Percentiles rank a stretch among this genome's conserved stretches.
These are phyloP conservation scores for Dovyalis caffra DNA, from an alignment of 345 rosid species.

Conservation along the genomic window DNA sequence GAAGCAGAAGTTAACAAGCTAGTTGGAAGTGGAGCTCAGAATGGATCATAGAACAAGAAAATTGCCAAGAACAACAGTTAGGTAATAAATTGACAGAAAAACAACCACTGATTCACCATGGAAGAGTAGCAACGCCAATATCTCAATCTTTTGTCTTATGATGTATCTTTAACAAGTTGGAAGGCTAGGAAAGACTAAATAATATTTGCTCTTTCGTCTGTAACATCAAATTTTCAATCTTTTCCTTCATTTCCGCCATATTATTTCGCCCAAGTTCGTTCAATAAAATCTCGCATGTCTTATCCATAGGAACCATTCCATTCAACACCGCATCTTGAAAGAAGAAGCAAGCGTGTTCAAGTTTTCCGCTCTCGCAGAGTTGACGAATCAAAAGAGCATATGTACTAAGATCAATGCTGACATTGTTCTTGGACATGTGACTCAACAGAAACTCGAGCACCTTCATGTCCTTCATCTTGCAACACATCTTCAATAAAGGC, in stretches of 20 bases:
- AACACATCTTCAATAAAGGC: slow-evolving; percentile 69
- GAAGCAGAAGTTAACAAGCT: no score
- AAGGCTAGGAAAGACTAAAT: no score
- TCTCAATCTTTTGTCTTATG: no score
- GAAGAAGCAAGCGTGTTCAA: slow-evolving; percentile 62
- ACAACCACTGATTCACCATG: no score
- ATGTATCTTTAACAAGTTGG: no score
- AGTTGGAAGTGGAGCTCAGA: no score
- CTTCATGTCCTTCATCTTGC: slow-evolving; percentile 68
- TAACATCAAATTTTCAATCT: slow-evolving; percentile 46
- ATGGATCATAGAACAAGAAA: no score
- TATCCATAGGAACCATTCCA: slow-evolving; percentile 60
- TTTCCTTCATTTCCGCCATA: slow-evolving; percentile 46
- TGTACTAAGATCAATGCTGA: slow-evolving; percentile 58
- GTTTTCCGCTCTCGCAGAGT: slow-evolving; percentile 54
- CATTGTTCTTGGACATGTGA: slow-evolving; percentile 68
- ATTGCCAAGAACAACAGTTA: no score
- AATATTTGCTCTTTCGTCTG: slow-evolving; percentile 2
- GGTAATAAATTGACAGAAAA: no score
- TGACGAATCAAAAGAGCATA: slow-evolving; percentile 55
- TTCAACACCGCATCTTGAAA: slow-evolving; percentile 62
- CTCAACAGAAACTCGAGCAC: slow-evolving; percentile 50
- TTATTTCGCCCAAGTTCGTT: slow-evolving; percentile 50
- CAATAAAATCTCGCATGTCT: slow-evolving; percentile 44
- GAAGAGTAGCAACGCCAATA: no score